Percentiles rank a stretch among this genome's conserved stretches.
Evolutionary conservation across 176 grass and related monocot genomes (phyloP).

Genomic region (Sorghum bicolor): Sorghum_bicolor_NCBIv3 NC_012879.2:42375001-42375500

Average conservation of each 20-base stretch:
- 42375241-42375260: background rate
- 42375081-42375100: background rate
- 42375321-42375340: background rate
- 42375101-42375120: background rate
- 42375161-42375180: background rate
- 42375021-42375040: background rate
- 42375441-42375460: too few relatives aligned
- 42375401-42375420: too few relatives aligned
- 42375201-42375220: background rate
- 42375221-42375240: background rate
- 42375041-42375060: background rate
- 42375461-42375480: too few relatives aligned
- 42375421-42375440: background rate
- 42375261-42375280: background rate
- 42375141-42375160: background rate
- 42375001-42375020: background rate
- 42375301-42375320: background rate
- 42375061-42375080: background rate
- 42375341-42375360: background rate
- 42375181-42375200: background rate
- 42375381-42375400: background rate
- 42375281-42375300: background rate
- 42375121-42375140: constrained; percentile 10
- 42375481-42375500: too few relatives aligned
- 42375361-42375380: background rate